Evolutionary conservation across 805 yeast genomes (phyloP).

Genomic region (Jamesozyma gamospora): DNA sequence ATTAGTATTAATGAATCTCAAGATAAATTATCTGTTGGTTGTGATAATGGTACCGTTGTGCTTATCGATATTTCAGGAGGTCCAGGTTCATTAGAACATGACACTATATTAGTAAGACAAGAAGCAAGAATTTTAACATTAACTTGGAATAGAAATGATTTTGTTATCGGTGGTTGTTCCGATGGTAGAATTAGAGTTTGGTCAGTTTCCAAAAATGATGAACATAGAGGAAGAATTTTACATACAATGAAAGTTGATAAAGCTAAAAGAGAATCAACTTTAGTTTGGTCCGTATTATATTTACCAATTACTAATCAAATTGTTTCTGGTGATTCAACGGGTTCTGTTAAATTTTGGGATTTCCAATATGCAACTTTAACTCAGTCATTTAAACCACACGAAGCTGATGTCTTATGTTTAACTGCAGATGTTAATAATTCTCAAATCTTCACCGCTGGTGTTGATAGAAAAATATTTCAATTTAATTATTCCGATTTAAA

Average conservation of each 20-base stretch:
- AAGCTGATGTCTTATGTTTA: conserved; percentile 80
- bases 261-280: conserved; percentile 71
- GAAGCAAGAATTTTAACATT: conserved; percentile 71
- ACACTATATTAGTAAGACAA: conserved; percentile 67
- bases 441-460: conserved; percentile 77
- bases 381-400: conserved; percentile 77
- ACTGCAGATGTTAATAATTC: conserved; percentile 51
- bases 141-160: conserved; percentile 59
- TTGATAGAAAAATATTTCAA: conserved; percentile 81
- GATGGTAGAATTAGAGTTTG: conserved; percentile 88
- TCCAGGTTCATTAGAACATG: conserved; percentile 70
- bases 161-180: conserved; percentile 86
- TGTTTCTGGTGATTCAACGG: conserved; percentile 96
- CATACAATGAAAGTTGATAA: conserved; percentile 89
- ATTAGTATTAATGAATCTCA: conserved; percentile 55
- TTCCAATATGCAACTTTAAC: conserved; percentile 59
- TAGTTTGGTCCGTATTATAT: conserved; percentile 78
- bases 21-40: conserved; percentile 71
- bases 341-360: conserved; percentile 90
- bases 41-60: conserved; percentile 90
- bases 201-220: conserved; percentile 30
- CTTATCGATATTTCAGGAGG: conserved; percentile 81
- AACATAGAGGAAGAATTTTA: conserved; percentile 50
- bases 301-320: conserved; percentile 58
- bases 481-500: conserved; percentile 33